phyloP scores from a whole-genome alignment of 2,329 filamentous ascomycete species.

The Phialophora verrucosa region DNA sequence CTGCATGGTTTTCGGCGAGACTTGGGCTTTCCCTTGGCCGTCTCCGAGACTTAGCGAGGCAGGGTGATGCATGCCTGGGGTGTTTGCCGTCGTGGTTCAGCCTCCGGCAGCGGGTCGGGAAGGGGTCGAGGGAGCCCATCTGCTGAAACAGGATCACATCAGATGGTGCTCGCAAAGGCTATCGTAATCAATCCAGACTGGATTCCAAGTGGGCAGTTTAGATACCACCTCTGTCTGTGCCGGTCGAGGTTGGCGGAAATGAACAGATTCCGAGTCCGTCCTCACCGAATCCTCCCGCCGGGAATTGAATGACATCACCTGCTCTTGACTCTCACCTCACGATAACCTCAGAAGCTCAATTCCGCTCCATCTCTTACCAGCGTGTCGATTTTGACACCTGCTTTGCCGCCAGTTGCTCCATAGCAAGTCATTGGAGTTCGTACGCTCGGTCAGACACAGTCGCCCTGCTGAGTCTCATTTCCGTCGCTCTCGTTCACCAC shows the following conservation, averaged over 20 bases:
- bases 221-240: neutral
- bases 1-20: neutral
- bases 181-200: constrained; percentile 18
- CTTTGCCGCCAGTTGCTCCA: neutral
- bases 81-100: neutral
- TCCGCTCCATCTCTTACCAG: neutral
- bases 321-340: neutral
- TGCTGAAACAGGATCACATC: neutral
- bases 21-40: neutral
- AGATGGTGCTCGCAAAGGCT: constrained; percentile 26
- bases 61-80: neutral
- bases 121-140: neutral
- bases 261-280: neutral
- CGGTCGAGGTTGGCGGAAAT: neutral
- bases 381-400: neutral
- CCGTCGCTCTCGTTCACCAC: neutral
- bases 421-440: neutral
- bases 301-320: neutral
- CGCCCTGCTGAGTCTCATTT: neutral
- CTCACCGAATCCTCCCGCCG: neutral
- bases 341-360: neutral
- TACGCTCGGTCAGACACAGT: neutral
- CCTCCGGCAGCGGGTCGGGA: constrained; percentile 4
- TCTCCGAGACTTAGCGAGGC: neutral
- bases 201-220: neutral